Percentiles rank a stretch among this genome's conserved stretches.
phyloP scores from a whole-genome alignment of 2,329 filamentous ascomycete genomes.

The Huntiella bhutanensis region DNA sequence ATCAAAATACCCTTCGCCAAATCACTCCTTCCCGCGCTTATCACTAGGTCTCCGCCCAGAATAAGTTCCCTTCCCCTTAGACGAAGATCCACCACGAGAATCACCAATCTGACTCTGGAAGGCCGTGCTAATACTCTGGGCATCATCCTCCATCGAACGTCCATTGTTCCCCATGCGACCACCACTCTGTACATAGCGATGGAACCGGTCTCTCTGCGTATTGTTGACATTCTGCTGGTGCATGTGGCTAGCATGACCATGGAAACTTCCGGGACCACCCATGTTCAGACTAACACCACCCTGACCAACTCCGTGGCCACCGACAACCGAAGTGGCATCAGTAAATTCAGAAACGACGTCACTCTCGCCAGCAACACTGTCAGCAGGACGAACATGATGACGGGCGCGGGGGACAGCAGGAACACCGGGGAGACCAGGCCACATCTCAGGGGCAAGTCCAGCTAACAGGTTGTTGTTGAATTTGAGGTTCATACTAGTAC shows the following conservation, averaged over 20 bases:
- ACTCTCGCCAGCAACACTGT: conserved; percentile 79
- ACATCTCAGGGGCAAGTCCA: conserved; percentile 69
- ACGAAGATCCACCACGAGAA: conserved; percentile 16
- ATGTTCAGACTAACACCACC: conserved; percentile 25
- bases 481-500: conserved; percentile 58
- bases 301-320: conserved; percentile 55
- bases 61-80: neutral
- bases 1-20: neutral
- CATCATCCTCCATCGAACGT: conserved; percentile 70
- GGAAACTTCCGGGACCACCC: conserved; percentile 1
- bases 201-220: conserved; percentile 52
- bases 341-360: conserved; percentile 81
- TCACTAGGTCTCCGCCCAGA: conserved; percentile 1
- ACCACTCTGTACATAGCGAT: conserved; percentile 81
- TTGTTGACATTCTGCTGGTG: neutral
- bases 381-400: conserved; percentile 44
- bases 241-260: conserved; percentile 1
- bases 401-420: conserved; percentile 43
- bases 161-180: conserved; percentile 48
- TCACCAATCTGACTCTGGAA: conserved; percentile 82
- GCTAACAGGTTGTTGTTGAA: conserved; percentile 85
- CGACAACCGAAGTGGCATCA: conserved; percentile 64
- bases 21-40: conserved; percentile 8
- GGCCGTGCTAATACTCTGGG: conserved; percentile 86
- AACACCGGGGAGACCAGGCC: conserved; percentile 64